phyloP scores from a whole-genome alignment of 208 protist genomes.

The Leishmania major region DNA sequence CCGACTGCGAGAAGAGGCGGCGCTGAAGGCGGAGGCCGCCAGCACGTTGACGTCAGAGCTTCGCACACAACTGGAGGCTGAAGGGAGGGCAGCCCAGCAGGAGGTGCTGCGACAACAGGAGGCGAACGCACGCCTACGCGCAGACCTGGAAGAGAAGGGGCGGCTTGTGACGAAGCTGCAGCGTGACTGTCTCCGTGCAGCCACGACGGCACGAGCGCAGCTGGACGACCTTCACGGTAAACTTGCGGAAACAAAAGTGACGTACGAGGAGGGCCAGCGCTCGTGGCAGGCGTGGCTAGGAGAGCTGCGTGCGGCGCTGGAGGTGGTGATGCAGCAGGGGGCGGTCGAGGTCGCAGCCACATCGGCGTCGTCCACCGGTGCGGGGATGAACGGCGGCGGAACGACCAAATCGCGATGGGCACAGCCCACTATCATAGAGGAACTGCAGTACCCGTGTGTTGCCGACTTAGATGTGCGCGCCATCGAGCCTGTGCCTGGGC shows the following conservation, averaged over 20 bases:
- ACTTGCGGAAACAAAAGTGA: not conserved
- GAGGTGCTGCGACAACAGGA: not conserved
- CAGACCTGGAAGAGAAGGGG: not conserved
- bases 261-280: conserved; percentile 10
- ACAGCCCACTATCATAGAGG: conserved; percentile 15
- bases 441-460: not conserved
- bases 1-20: not conserved
- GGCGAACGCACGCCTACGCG: not conserved
- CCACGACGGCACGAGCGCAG: not conserved
- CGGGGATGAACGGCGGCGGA: not conserved
- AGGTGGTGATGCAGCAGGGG: not conserved
- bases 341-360: not conserved
- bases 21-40: not conserved
- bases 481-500: conserved; percentile 21
- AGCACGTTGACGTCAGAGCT: not conserved
- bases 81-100: not conserved
- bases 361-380: not conserved
- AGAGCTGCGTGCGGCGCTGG: conserved; percentile 7
- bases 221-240: conserved; percentile 14
- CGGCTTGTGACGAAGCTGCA: conserved; percentile 1
- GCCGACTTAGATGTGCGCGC: not conserved
- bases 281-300: conserved; percentile 13
- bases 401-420: conserved; percentile 16
- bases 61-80: not conserved
- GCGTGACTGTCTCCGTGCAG: not conserved